phyloP scores from a whole-genome alignment of 371 early-diverging fungal genomes.

The Encephalitozoon intestinalis region DNA sequence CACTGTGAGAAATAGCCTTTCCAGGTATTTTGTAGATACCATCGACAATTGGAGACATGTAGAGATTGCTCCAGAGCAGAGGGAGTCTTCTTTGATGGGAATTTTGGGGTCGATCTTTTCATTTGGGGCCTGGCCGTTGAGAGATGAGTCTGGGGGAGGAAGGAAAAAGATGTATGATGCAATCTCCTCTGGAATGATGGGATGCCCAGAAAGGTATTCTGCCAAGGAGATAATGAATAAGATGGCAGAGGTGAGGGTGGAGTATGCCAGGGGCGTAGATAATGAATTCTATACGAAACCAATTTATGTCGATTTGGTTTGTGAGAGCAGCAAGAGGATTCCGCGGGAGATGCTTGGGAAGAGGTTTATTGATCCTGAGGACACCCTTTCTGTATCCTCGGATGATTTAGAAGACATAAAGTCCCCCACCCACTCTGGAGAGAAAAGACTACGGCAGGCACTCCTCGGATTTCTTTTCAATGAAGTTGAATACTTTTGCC shows the following conservation, averaged over 20 bases:
- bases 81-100: background rate
- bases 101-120: background rate
- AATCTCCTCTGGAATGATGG: background rate
- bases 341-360: background rate
- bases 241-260: background rate
- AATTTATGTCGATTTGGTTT: background rate
- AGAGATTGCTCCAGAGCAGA: background rate
- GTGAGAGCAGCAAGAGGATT: background rate
- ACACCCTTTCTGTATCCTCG: background rate
- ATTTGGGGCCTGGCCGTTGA: background rate
- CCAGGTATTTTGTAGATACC: constrained; percentile 2
- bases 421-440: background rate
- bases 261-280: background rate
- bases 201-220: background rate
- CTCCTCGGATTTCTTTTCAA: background rate
- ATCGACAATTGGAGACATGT: background rate
- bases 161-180: background rate
- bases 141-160: background rate
- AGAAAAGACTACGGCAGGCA: background rate
- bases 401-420: background rate
- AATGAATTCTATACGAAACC: background rate
- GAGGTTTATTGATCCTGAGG: background rate
- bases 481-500: background rate
- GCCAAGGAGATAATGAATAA: background rate
- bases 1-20: background rate